Evolutionary conservation across 2,329 filamentous ascomycete species (phyloP), one percentile per base, ranked within the genome.

Genomic region (Leptographium wingfieldii): DNA sequence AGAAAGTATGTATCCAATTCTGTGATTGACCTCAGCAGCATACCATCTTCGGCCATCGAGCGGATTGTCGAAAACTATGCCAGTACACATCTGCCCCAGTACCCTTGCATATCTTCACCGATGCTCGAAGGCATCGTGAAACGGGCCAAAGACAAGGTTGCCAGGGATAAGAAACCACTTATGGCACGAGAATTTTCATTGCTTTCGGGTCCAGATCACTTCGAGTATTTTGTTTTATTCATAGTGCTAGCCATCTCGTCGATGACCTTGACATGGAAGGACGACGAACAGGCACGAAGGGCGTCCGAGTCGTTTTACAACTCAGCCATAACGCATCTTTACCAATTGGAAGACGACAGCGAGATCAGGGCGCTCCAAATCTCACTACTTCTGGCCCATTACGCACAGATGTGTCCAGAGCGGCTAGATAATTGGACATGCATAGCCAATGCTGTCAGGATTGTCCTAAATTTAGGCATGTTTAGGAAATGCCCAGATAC

Each of bases 401-500:
- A 75, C 70, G 79, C 79, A 54, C 72, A 72, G 54, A 68, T 71
- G 1, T 76, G 77, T 73, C 76, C 79, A 0, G 76, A 77, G 1
- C 72, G 69, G 57, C 75, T 73, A 12, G 64, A 73, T 25, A 70
- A 66, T 0, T 77, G 76, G 0, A 79, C 71, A 64, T 77, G 77
- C 59, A 80, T 68, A 58, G 78, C 76, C 76, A 76, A 79, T 33
- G 77, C 71, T 35, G 76, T 74, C 57, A 76, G 76, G 0, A 75
- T 75, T 12, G 80, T 80, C 63, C 72, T 75, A 22, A 70, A 70
- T 58, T 80, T 81, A 1, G 76, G 73, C 29, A 73, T 68, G 65
- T 78, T 74, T 64, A 77, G 79, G 65, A 79, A 74, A 59, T 74
- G 69, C 61, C 79, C 80, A 3, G 77, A 77, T 19, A 77, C 68